Evolutionary conservation across 768 basidiomycete species (phyloP).

Genomic region (Sporobolomyces phaffii): DNA sequence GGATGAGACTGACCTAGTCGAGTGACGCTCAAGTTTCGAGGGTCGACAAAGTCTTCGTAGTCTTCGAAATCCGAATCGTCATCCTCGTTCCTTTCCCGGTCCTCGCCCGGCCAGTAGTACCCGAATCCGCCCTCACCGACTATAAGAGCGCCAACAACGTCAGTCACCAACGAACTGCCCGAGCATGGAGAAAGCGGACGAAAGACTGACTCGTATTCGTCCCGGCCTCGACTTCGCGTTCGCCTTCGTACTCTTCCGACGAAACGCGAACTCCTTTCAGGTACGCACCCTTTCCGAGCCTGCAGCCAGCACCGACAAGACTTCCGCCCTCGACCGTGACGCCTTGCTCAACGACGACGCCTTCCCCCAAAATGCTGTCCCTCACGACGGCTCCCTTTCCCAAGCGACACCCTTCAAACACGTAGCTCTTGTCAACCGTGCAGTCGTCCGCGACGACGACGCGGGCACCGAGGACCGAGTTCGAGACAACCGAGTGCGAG

Average conservation of each 20-base stretch:
- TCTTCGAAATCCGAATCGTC: slow-evolving; percentile 49
- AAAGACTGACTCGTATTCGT: neutral
- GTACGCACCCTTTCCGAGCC: slow-evolving; percentile 65
- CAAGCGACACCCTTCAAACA: slow-evolving; percentile 62
- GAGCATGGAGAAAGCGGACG: slow-evolving; percentile 53
- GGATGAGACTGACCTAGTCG: slow-evolving; percentile 28
- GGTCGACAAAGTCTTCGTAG: slow-evolving; percentile 49
- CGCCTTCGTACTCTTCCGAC: slow-evolving; percentile 44
- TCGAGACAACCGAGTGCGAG: slow-evolving; percentile 58
- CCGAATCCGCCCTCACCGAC: slow-evolving; percentile 71
- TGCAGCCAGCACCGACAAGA: slow-evolving; percentile 73
- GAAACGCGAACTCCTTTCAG: slow-evolving; percentile 49
- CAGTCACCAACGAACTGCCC: slow-evolving; percentile 49
- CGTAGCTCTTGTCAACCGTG: slow-evolving; percentile 57
- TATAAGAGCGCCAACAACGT: slow-evolving; percentile 46
- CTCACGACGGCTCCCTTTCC: slow-evolving; percentile 67
- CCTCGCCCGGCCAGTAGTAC: slow-evolving; percentile 67
- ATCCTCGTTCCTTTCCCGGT: slow-evolving; percentile 26
- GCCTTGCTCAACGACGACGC: slow-evolving; percentile 51
- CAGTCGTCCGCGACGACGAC: slow-evolving; percentile 46
- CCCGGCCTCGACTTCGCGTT: slow-evolving; percentile 44
- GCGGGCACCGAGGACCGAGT: slow-evolving; percentile 46
- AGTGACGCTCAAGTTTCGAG: slow-evolving; percentile 28
- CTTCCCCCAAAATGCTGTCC: slow-evolving; percentile 72
- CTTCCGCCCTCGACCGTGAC: slow-evolving; percentile 67